These are phyloP conservation scores for Ambrosiella xylebori DNA, from an alignment of 2,329 filamentous ascomycete genomes.

Conservation along the genomic window DNA sequence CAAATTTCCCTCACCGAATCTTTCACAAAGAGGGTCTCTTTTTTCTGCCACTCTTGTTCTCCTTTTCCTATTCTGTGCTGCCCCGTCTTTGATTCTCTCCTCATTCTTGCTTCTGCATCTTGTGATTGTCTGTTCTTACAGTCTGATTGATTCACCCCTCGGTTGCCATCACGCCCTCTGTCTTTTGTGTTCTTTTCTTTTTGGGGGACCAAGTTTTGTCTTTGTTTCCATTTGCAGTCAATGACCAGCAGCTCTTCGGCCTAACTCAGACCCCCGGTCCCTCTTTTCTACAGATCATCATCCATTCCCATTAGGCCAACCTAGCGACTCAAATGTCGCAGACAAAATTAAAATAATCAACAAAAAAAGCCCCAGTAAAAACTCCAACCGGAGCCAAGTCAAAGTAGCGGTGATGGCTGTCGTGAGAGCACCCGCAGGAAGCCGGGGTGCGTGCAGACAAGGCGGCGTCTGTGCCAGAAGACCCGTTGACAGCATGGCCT, in stretches of 20 bases:
- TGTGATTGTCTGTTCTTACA: not conserved
- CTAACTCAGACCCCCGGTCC: not conserved
- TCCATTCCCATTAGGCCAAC: too few species aligned
- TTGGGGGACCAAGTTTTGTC: not conserved
- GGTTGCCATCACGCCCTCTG: not conserved
- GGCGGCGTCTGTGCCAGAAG: slow-evolving; percentile 10
- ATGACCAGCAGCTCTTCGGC: not conserved
- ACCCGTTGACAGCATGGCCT: not conserved
- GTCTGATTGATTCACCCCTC: not conserved
- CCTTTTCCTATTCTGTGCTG: not conserved
- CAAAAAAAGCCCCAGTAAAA: not conserved
- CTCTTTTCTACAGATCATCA: too few species aligned
- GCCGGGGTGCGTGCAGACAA: slow-evolving; percentile 11
- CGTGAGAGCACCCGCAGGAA: slow-evolving; percentile 5
- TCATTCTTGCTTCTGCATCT: slow-evolving; percentile 1
- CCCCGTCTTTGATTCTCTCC: not conserved
- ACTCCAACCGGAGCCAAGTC: not conserved
- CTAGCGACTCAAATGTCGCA: too few species aligned
- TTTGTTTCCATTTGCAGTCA: not conserved
- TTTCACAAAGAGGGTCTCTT: not conserved
- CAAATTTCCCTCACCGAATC: not conserved
- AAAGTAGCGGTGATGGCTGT: slow-evolving; percentile 13
- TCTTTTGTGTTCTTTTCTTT: not conserved
- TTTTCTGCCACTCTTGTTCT: not conserved
- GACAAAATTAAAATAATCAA: not conserved